A percentile compares a stretch with the other conserved stretches of the same genome.
Conservation (phyloP, 2,329 filamentous ascomycete genomes). For the Stromatinia cepivora region DNA sequence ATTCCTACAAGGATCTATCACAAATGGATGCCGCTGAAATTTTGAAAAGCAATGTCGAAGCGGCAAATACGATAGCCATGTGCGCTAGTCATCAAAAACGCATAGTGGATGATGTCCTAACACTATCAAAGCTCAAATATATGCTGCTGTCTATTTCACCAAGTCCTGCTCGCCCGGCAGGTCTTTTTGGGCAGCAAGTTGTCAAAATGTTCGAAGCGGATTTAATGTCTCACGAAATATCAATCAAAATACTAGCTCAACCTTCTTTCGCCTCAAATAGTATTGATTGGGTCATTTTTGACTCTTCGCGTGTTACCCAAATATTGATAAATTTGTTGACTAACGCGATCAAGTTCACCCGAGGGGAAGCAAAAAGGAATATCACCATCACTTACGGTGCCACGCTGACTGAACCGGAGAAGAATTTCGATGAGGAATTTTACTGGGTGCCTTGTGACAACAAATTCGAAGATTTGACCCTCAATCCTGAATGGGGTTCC, state of each 20-base stretch:
- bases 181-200: slow-evolving; percentile 61
- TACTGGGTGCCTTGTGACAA: slow-evolving; percentile 32
- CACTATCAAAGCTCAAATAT: slow-evolving; percentile 74
- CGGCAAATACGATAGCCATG: slow-evolving; percentile 73
- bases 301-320: slow-evolving; percentile 74
- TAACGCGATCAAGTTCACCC: slow-evolving; percentile 83
- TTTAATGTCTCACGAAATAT: slow-evolving; percentile 66
- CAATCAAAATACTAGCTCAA: slow-evolving; percentile 64
- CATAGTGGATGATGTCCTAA: slow-evolving; percentile 74
- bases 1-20: slow-evolving; percentile 39
- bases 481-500: slow-evolving; percentile 40
- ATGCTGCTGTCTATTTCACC: slow-evolving; percentile 72
- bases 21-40: slow-evolving; percentile 50
- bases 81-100: slow-evolving; percentile 80
- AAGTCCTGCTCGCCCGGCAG: slow-evolving; percentile 61
- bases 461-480: slow-evolving; percentile 27
- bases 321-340: slow-evolving; percentile 80
- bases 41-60: slow-evolving; percentile 60
- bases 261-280: slow-evolving; percentile 57
- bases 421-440: slow-evolving; percentile 27
- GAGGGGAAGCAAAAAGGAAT: slow-evolving; percentile 58
- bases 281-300: slow-evolving; percentile 66
- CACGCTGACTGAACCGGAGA: slow-evolving; percentile 27
- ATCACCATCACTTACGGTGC: slow-evolving; percentile 46
- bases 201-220: slow-evolving; percentile 80